Base-by-base conservation (phyloP, 2,329 filamentous ascomycete genomes). In the Hirsutella minnesotensis region DNA sequence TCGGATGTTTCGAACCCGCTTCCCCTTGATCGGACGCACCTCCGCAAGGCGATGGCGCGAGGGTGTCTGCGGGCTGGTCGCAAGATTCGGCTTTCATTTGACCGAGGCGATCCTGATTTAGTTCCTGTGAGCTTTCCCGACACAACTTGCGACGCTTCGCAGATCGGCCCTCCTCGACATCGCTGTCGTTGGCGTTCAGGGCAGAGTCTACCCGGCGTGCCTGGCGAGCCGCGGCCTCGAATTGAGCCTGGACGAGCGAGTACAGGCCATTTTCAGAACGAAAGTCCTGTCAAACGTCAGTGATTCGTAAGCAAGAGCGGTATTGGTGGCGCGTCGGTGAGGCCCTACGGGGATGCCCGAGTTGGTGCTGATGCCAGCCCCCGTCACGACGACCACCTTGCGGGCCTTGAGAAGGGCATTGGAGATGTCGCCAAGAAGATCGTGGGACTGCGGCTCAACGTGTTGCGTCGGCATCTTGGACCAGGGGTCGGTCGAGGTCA, bases 281-380 rank as follows among this genome's bases (percentile, higher is more conserved):
- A 49, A 85, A 85, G 50, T 85, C 81, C 79, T 83, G 48, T 3
- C 19, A 3, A 18, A 38, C 47, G 53, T 41, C 57, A 51, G 41
- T 16, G 39, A 22, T 24, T 37, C 38, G 30, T 33, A 12, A 9
- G 24, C 13, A 8, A 34, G 20, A 10, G 37, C 18, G 39, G 24
- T 16, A n/a, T 7, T 27, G 24, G 12, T 27, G 24, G 24, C 24
- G 24, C 24, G 24, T 7, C 24, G 38, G 27, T 30, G 41, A 16
- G 45, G 37, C 41, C 57, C 47, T 66, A 85, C 81, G 40, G 81
- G 81, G 55, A 86, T 86, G 43, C 82, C 82, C 48, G 79, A 84
- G 56, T 84, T 86, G 40, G 82, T 86, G 56, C 79, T 83, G 55
- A 86, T 86, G 41, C 81, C 81, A 39, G 81, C 81, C 40, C 82